These are phyloP conservation scores for Melaleuca quinquenervia DNA, from an alignment of 345 rosid species.

Conservation along the genomic window DNA sequence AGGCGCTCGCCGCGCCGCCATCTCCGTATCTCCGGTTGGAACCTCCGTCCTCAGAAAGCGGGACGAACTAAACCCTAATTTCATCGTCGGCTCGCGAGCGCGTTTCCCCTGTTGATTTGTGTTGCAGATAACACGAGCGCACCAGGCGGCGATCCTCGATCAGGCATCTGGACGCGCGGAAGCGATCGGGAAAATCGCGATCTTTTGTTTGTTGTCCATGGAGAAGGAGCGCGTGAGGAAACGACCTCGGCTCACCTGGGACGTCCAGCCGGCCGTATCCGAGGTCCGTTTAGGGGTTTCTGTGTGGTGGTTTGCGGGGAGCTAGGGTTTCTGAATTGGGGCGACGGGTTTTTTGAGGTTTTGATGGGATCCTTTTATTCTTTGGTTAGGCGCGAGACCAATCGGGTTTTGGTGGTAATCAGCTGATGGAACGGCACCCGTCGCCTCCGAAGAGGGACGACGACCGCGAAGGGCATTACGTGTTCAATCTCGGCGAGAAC, in stretches of 20 bases:
- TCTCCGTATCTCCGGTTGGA: too few relatives aligned
- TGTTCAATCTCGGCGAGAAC: constrained; percentile 58
- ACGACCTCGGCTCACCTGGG: constrained; percentile 2
- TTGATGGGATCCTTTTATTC: background rate
- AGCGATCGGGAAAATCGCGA: too few relatives aligned
- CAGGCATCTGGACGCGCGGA: too few relatives aligned
- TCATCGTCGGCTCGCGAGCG: too few relatives aligned
- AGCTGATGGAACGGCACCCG: background rate
- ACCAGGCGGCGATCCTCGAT: background rate
- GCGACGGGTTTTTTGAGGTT: background rate
- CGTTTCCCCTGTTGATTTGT: too few relatives aligned
- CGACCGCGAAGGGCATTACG: constrained; percentile 71
- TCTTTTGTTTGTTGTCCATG: background rate
- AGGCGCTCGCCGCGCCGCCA: too few relatives aligned
- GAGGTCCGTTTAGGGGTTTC: background rate
- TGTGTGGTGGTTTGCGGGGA: background rate
- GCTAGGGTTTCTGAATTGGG: background rate
- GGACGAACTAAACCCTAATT: too few relatives aligned
- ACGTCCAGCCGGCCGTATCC: background rate
- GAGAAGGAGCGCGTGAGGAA: constrained; percentile 3
- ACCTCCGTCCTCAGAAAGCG: too few relatives aligned
- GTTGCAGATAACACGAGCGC: too few relatives aligned
- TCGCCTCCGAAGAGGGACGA: constrained; percentile 57
- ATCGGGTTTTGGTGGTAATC: background rate
- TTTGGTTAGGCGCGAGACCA: background rate